Evolutionary conservation across 768 basidiomycete genomes (phyloP).

Genomic region (Russula abietina): DNA sequence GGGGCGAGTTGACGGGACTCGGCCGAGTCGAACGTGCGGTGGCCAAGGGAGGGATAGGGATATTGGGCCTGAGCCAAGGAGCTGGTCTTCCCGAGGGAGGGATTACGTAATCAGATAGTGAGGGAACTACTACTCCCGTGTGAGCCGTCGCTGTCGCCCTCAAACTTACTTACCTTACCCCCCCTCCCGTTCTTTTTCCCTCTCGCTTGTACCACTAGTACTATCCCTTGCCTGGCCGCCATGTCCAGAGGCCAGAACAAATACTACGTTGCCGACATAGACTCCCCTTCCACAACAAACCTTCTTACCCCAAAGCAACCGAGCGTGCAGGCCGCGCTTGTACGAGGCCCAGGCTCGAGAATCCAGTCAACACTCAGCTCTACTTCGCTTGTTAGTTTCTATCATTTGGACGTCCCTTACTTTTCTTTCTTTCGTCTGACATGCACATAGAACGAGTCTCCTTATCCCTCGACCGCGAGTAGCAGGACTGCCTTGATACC

Average conservation of each 20-base stretch:
- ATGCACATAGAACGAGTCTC: conserved; percentile 23
- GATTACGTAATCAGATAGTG: conserved; percentile 7
- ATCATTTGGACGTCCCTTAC: background rate
- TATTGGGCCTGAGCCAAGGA: conserved; percentile 45
- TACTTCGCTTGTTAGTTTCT: conserved; percentile 38
- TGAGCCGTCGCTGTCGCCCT: background rate
- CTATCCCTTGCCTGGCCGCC: conserved; percentile 10
- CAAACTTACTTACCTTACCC: background rate
- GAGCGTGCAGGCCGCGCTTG: conserved; percentile 41
- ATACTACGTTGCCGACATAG: conserved; percentile 39
- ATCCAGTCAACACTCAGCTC: conserved; percentile 38
- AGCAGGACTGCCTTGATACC: conserved; percentile 14
- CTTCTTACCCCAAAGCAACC: conserved; percentile 38
- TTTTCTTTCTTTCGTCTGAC: background rate
- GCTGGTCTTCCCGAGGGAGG: conserved; percentile 28
- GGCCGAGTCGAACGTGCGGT: conserved; percentile 44
- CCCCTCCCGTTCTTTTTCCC: background rate
- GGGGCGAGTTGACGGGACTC: conserved; percentile 41
- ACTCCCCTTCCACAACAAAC: conserved; percentile 47
- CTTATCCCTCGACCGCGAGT: conserved; percentile 20
- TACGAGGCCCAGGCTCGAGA: conserved; percentile 31
- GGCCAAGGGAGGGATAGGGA: conserved; percentile 40
- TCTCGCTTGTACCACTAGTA: conserved; percentile 8
- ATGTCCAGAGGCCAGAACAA: conserved; percentile 32
- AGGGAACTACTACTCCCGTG: background rate